phyloP scores from a whole-genome alignment of 2,329 filamentous ascomycete genomes.

The Aspergillus melleus region DNA sequence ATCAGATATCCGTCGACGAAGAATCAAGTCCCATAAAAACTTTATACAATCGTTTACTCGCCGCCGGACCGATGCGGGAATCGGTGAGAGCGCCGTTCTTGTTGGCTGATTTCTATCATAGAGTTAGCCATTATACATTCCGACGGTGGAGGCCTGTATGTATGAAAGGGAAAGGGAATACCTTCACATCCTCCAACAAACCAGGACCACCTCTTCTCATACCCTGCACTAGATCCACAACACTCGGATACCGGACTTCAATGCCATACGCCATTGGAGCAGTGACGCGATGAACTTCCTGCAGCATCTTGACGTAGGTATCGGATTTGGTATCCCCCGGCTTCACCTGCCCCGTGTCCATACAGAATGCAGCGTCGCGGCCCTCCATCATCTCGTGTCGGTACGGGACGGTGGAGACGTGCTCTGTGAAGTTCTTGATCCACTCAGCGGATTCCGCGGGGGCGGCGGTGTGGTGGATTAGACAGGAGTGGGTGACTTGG shows the following conservation, averaged over 20 bases:
- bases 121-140: background rate
- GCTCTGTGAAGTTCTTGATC: conserved; percentile 73
- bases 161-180: conserved; percentile 15
- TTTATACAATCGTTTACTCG: conserved; percentile 50
- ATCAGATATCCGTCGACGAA: conserved; percentile 44
- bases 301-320: conserved; percentile 73
- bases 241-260: conserved; percentile 58
- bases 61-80: conserved; percentile 48
- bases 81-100: conserved; percentile 48
- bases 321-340: conserved; percentile 66
- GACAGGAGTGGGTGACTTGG: conserved; percentile 65
- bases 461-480: conserved; percentile 68
- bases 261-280: conserved; percentile 71
- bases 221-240: conserved; percentile 58
- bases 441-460: conserved; percentile 68
- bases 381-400: conserved; percentile 50
- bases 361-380: conserved; percentile 65
- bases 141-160: no score
- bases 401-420: conserved; percentile 76
- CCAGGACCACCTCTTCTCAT: conserved; percentile 61
- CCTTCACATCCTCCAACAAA: conserved; percentile 61
- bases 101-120: conserved; percentile 48
- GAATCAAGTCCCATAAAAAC: conserved; percentile 51
- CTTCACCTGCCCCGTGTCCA: conserved; percentile 74
- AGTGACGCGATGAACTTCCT: conserved; percentile 72